Conservation (phyloP, 2,329 filamentous ascomycete species). For the Cordyceps militaris region DNA sequence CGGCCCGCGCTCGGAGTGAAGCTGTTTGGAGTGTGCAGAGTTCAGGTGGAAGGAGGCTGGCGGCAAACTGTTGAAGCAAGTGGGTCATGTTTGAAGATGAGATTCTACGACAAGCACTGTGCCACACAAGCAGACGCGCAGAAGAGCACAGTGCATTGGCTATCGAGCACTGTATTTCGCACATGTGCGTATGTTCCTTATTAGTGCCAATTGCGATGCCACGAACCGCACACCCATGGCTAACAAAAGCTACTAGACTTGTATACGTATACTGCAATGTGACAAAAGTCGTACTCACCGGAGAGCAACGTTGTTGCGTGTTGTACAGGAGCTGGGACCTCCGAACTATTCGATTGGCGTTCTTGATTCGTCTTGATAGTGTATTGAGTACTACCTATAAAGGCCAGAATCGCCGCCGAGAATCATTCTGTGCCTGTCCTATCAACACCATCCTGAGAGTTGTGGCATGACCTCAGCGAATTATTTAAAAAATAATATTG, state of each 20-base stretch:
- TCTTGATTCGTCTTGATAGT: no score
- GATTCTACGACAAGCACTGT: not conserved
- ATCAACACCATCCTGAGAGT: no score
- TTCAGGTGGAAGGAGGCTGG: slow-evolving; percentile 7
- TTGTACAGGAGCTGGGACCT: not conserved
- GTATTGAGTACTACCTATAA: not conserved
- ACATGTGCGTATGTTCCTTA: no score
- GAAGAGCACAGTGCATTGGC: not conserved
- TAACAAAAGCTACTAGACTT: no score
- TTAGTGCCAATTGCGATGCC: no score
- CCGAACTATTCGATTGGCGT: not conserved
- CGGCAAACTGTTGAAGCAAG: not conserved
- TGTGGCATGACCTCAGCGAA: no score
- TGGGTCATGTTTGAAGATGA: slow-evolving; percentile 9
- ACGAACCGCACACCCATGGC: no score
- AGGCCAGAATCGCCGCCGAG: no score
- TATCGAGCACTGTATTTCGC: not conserved
- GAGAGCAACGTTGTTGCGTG: not conserved
- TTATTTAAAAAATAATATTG: no score
- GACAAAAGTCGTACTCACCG: not conserved
- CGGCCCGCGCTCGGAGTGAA: slow-evolving; percentile 9
- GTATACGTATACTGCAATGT: no score
- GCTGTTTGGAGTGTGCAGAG: slow-evolving; percentile 4
- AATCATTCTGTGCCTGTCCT: no score
- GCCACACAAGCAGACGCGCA: not conserved